Conservation (phyloP, 495 filamentous ascomycete genomes). For the Penicillium ochrochloron region DNA sequence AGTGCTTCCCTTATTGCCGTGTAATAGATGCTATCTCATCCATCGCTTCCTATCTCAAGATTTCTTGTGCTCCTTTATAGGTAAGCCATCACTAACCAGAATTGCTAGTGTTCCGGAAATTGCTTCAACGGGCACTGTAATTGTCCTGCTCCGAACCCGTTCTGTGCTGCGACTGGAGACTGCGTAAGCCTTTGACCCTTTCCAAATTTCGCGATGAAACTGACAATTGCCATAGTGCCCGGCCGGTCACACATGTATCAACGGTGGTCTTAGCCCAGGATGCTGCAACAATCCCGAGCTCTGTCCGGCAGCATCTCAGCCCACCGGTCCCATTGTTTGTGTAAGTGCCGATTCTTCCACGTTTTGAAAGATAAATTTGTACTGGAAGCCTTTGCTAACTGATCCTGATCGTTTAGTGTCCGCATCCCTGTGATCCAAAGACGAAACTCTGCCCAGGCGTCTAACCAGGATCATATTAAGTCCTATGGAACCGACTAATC, state of each 20-base stretch:
- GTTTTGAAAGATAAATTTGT: neutral
- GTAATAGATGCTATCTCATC: neutral
- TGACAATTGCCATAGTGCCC: slow-evolving; percentile 20
- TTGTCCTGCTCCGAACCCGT: slow-evolving; percentile 18
- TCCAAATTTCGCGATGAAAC: neutral
- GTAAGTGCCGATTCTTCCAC: slow-evolving; percentile 21
- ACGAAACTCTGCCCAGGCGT: neutral
- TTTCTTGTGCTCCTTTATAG: neutral
- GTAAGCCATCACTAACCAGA: neutral
- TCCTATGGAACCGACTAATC: neutral
- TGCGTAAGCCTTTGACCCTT: slow-evolving; percentile 21
- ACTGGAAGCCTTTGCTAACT: neutral
- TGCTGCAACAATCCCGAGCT: slow-evolving; percentile 25
- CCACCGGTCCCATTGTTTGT: slow-evolving; percentile 24
- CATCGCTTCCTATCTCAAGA: neutral
- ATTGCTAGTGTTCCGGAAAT: slow-evolving; percentile 21
- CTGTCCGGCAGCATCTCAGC: slow-evolving; percentile 24
- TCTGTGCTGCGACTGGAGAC: slow-evolving; percentile 22
- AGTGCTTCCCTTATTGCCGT: neutral
- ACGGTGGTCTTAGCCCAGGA: slow-evolving; percentile 22
- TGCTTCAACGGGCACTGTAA: slow-evolving; percentile 23
- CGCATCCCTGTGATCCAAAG: slow-evolving; percentile 15
- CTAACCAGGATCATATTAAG: neutral
- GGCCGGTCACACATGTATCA: slow-evolving; percentile 21
- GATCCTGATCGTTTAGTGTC: slow-evolving; percentile 10